Evolutionary conservation across 2,329 filamentous ascomycete species (phyloP), one percentile per base, ranked within the genome.

Genomic region (Lasiodiplodia hormozganensis): DNA sequence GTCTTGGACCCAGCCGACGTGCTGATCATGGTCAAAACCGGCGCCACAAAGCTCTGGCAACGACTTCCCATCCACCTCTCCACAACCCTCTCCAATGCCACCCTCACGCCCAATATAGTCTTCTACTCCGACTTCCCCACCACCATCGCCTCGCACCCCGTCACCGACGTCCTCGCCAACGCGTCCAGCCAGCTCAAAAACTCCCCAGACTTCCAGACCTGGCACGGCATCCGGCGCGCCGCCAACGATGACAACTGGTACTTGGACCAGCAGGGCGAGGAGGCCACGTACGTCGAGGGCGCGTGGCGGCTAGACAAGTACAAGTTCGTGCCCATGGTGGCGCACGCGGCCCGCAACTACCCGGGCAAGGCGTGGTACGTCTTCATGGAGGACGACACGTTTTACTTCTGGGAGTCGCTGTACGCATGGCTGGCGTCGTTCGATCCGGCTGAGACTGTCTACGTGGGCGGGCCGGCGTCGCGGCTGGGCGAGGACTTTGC

Each of bases 41-140:
- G 62, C 31, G 62, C 62, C 6, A 65, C 51, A 8, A 53, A 52
- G 43, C 12, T 53, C 16, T 65, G 43, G 47, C 11, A 52, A 2
- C 43, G 51, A 8, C 18, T 21, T 6, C 62, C 62, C 10, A 53
- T 51, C 7, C 47, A 52, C 28, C 62, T 65, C 14, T 12, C 57
- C 12, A 60, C 57, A 2, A 51, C 51, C 5, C 43, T 65, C 43
- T 18, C 51, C 62, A 51, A 65, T 47, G 18, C 14, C 8, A 40
- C 43, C 11, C 43, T 65, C 25, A 52, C 43, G 66, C 84, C 84
- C 60, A 78, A 88, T 75, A 83, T 84, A 62, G 81, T 85, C 36
- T 82, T 89, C 72, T 88, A 87, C 77, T 89, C 87, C 49, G 87
- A 89, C 75, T 85, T 84, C 71, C 84, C 85, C 49, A 85, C 87